Evolutionary conservation across 306 rosid species (phyloP).

Genomic region (Malus fusca): DNA sequence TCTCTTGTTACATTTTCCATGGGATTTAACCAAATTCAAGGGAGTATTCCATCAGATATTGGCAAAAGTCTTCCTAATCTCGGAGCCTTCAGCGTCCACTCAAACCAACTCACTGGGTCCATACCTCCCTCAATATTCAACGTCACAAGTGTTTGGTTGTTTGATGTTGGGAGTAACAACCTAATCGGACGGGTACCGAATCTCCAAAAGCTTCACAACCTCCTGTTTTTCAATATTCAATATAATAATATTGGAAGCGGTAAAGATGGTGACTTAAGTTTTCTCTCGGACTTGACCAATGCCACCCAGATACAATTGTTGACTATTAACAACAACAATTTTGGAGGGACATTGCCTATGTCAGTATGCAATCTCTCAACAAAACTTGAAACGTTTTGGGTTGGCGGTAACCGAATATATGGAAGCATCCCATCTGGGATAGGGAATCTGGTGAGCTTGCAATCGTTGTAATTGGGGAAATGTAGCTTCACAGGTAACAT

Average conservation of each 20-base stretch:
- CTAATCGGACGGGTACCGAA: neutral
- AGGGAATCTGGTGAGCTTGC: neutral
- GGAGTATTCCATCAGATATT: neutral
- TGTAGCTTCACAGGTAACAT: neutral
- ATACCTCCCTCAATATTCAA: neutral
- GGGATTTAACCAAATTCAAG: fast-evolving
- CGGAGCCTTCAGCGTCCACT: fast-evolving
- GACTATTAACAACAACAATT: neutral
- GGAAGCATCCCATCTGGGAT: constrained; percentile 4
- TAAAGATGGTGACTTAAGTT: neutral
- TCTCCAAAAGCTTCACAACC: neutral
- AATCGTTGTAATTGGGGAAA: fast-evolving
- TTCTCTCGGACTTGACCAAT: neutral
- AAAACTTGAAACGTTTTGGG: fast-evolving
- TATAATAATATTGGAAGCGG: neutral
- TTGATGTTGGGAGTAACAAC: fast-evolving
- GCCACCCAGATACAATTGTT: neutral
- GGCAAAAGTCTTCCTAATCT: neutral
- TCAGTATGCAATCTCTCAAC: neutral
- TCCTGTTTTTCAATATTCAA: fast-evolving
- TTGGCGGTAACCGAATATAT: neutral
- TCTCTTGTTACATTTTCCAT: neutral
- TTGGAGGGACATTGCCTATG: constrained; percentile 7
- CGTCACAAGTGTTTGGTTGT: fast-evolving
- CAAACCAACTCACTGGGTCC: neutral